These are phyloP conservation scores for Cucurbita pepo DNA, from an alignment of 306 rosid genomes.

Conservation along the genomic window DNA sequence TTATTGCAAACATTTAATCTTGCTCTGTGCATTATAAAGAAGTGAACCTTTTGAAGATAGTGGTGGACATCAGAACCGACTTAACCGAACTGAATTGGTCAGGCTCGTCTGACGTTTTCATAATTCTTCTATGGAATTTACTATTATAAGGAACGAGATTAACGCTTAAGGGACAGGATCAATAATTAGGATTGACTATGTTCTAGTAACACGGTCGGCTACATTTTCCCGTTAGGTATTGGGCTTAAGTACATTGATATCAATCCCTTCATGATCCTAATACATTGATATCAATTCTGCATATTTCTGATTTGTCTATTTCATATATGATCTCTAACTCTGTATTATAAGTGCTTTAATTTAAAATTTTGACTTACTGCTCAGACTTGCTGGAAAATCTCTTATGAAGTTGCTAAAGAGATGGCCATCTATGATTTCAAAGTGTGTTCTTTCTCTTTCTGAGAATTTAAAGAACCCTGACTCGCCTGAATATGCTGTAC, in stretches of 20 bases:
- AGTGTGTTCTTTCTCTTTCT: constrained; percentile 68
- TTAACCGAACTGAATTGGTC: too few species aligned
- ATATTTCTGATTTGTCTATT: constrained; percentile 1
- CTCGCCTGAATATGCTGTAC: constrained; percentile 68
- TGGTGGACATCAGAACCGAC: too few species aligned
- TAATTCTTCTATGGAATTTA: too few species aligned
- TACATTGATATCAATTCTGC: not conserved
- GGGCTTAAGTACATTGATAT: not conserved
- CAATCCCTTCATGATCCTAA: not conserved
- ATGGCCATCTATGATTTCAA: constrained; percentile 91
- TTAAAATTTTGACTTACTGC: constrained; percentile 10
- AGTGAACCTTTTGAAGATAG: not conserved
- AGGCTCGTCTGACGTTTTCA: too few species aligned
- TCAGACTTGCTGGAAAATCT: constrained; percentile 87
- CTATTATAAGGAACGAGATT: too few species aligned
- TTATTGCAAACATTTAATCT: not conserved
- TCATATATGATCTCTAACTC: not conserved
- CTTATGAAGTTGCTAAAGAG: constrained; percentile 81
- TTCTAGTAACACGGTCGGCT: not conserved
- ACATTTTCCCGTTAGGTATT: not conserved
- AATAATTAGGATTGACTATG: not conserved
- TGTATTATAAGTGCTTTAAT: not conserved
- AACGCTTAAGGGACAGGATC: not conserved
- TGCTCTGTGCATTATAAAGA: not conserved
- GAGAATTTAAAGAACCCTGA: constrained; percentile 43